These are phyloP conservation scores for Naganishia friedmannii DNA, from an alignment of 768 basidiomycete genomes.

Conservation along the genomic window DNA sequence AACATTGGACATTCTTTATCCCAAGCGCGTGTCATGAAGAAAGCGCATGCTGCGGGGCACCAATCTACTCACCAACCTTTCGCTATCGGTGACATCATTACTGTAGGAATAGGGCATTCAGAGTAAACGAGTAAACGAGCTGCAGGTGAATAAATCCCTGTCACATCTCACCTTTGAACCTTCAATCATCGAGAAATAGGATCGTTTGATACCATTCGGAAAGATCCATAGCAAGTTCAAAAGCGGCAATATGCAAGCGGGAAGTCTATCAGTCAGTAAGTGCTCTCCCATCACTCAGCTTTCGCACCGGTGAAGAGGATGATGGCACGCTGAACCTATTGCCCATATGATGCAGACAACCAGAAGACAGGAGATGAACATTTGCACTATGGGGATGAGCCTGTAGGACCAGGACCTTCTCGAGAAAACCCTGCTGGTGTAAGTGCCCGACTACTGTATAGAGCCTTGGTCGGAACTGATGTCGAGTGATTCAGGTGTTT, in stretches of 20 bases:
- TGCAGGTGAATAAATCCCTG: too few relatives aligned
- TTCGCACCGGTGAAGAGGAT: neutral
- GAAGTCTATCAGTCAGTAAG: slow-evolving; percentile 23
- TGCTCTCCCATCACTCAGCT: neutral
- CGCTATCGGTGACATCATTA: neutral
- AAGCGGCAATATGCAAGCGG: slow-evolving; percentile 23
- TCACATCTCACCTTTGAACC: too few relatives aligned
- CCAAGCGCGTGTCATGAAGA: neutral
- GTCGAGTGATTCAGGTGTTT: slow-evolving; percentile 35
- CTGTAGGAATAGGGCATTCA: too few relatives aligned
- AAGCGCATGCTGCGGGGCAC: neutral
- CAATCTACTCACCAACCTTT: neutral
- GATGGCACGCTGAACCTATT: too few relatives aligned
- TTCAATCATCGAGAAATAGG: too few relatives aligned
- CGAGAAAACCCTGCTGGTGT: slow-evolving; percentile 51
- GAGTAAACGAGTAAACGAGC: too few relatives aligned
- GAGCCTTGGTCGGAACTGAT: neutral
- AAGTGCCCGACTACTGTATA: slow-evolving; percentile 25
- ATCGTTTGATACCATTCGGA: too few relatives aligned
- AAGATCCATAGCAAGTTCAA: too few relatives aligned
- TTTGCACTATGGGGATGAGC: slow-evolving; percentile 38
- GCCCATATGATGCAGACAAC: slow-evolving; percentile 30
- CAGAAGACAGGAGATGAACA: slow-evolving; percentile 43
- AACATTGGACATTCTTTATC: neutral
- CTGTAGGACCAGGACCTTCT: slow-evolving; percentile 43